Conservation (phyloP, 164 flowering plant genomes). For the Dillenia turbinata region DNA sequence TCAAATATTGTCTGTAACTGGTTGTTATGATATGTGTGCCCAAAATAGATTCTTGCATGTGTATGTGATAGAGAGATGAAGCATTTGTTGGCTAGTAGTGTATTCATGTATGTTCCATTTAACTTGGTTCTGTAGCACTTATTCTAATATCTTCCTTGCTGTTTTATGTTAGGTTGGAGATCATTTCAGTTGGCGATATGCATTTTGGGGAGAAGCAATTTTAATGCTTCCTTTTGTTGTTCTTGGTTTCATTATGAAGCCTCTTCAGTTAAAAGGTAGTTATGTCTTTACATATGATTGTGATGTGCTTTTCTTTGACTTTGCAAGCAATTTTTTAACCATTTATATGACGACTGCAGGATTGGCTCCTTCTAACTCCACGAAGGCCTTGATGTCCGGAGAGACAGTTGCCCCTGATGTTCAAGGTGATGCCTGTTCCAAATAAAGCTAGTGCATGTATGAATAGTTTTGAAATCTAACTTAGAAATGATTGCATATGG, state of each 20-base stretch:
- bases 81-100: background rate
- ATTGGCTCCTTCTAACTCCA: constrained; percentile 47
- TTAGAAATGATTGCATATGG: background rate
- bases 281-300: background rate
- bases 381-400: constrained; percentile 22
- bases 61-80: background rate
- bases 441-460: background rate
- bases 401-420: constrained; percentile 14
- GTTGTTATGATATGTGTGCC: background rate
- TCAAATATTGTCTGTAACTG: background rate
- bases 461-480: background rate
- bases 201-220: constrained; percentile 78
- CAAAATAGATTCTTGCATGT: background rate
- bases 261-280: constrained; percentile 83
- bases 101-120: background rate
- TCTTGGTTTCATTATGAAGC: constrained; percentile 83
- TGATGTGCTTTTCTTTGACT: background rate
- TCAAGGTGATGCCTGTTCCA: constrained; percentile 31
- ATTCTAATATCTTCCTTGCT: constrained; percentile 1
- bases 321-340: background rate
- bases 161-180: constrained; percentile 53
- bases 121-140: background rate
- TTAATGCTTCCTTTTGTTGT: constrained; percentile 91
- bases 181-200: constrained; percentile 68
- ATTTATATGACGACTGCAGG: constrained; percentile 34